Evolutionary conservation across 2,329 filamentous ascomycete genomes (phyloP), one percentile per base, ranked within the genome.

Genomic region (Cladosporium sphaerospermum): DNA sequence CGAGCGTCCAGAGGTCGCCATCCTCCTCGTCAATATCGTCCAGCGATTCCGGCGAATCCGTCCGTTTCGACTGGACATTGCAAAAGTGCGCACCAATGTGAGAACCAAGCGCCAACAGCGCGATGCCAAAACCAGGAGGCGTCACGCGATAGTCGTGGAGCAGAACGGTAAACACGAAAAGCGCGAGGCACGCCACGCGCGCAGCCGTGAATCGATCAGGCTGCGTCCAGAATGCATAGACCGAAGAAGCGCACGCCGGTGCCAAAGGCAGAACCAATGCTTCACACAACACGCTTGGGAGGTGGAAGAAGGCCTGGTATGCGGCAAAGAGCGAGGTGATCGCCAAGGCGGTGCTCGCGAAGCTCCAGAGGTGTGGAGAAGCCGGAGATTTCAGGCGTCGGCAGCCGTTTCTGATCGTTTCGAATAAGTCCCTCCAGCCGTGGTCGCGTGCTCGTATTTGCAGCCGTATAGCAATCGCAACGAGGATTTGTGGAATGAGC

Each of bases 221-320:
- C 9, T 19, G 23, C n/a, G 54, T 11, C 16, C 52, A 34, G 11
- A 44, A 40, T 10, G 51, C 47, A 42, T 54, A 58, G 33, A 52
- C 48, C 11, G 41, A 44, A 3, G 48, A 44, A 9, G 40, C 48
- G 33, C 48, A 51, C 16, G 40, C 48, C 32, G 48, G 48, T 3
- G 48, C 19, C 48, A 58, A 14, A 28, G 23, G 28, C 19, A 58
- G 33, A 2, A 56, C 39, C 54, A 58, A 48, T 10, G 55, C 42
- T 14, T 34, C 47, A n/a, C 53, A 47, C 9, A 53, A 48, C 28
- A 53, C 43, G 37, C 55, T 58, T 13, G 44, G 49, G 16, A 53
- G 18, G 42, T 58, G 56, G 11, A 47, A 32, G 32, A 54, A 47
- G 6, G 54, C 47, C 34, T 56, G 56, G 32, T 54, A 58, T 5